phyloP scores from a whole-genome alignment of 495 filamentous ascomycete species.

The Pyronema domesticum region DNA sequence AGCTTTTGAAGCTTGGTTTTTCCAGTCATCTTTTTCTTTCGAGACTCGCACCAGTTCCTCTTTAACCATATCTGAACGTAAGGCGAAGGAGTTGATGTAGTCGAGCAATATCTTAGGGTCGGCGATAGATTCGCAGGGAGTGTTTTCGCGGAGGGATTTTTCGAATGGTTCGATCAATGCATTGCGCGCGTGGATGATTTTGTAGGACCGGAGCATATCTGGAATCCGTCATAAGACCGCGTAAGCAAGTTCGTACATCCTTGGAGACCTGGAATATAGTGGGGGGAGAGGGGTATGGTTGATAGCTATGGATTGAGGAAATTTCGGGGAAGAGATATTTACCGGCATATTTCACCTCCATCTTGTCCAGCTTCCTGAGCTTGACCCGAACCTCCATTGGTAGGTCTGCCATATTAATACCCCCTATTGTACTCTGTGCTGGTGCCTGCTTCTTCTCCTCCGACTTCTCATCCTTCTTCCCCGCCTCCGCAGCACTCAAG shows the following conservation, averaged over 20 bases:
- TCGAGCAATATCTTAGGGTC: slow-evolving; percentile 76
- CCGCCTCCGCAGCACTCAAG: background rate
- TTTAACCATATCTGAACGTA: slow-evolving; percentile 76
- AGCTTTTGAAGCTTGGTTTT: slow-evolving; percentile 49
- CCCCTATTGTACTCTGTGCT: background rate
- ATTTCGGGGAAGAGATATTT: slow-evolving; percentile 15
- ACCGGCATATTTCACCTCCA: slow-evolving; percentile 80
- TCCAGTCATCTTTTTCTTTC: slow-evolving; percentile 60
- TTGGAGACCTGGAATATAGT: background rate
- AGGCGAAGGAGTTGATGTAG: slow-evolving; percentile 76
- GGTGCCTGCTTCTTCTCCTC: background rate
- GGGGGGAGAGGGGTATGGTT: slow-evolving; percentile 8
- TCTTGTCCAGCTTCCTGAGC: slow-evolving; percentile 60
- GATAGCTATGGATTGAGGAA: background rate
- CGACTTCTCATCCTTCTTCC: slow-evolving; percentile 3
- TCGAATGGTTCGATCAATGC: slow-evolving; percentile 83
- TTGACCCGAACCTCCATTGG: slow-evolving; percentile 53
- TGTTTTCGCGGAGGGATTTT: slow-evolving; percentile 72
- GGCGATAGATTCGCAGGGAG: slow-evolving; percentile 68
- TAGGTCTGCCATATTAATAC: slow-evolving; percentile 37
- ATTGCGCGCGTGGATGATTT: slow-evolving; percentile 69
- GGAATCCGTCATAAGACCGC: background rate
- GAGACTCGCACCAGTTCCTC: slow-evolving; percentile 83
- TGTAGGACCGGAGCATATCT: slow-evolving; percentile 86
- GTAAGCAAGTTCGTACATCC: slow-evolving; percentile 1